These are phyloP conservation scores for Coniochaeta pulveracea DNA, from an alignment of 2,329 filamentous ascomycete species.

Conservation along the genomic window DNA sequence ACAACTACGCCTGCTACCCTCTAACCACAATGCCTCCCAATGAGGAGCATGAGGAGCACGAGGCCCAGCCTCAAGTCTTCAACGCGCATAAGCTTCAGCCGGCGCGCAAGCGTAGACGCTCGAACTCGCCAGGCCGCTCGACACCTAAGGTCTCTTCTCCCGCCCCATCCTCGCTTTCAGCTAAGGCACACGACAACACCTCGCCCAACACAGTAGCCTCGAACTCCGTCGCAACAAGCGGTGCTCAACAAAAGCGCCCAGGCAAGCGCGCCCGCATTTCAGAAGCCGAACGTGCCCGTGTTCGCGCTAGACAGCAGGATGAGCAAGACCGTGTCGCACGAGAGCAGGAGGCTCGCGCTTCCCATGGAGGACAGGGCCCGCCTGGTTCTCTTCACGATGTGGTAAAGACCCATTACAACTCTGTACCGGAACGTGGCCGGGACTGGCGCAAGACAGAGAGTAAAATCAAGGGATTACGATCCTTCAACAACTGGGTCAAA, in stretches of 20 bases:
- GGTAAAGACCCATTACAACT: slow-evolving; percentile 90
- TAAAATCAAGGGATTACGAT: slow-evolving; percentile 85
- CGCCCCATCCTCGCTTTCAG: not conserved
- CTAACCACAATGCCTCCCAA: slow-evolving; percentile 18
- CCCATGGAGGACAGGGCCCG: slow-evolving; percentile 18
- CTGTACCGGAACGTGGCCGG: slow-evolving; percentile 81
- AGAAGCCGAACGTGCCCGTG: slow-evolving; percentile 54
- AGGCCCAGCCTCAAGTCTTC: slow-evolving; percentile 32
- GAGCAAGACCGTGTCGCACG: slow-evolving; percentile 39
- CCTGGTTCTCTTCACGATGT: slow-evolving; percentile 62
- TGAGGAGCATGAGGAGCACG: slow-evolving; percentile 13
- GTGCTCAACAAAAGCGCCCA: slow-evolving; percentile 60
- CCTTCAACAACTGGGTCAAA: slow-evolving; percentile 99
- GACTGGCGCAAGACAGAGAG: slow-evolving; percentile 93
- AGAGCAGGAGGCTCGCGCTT: slow-evolving; percentile 24
- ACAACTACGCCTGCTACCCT: slow-evolving; percentile 5
- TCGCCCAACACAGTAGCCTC: not conserved
- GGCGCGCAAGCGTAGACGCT: slow-evolving; percentile 46
- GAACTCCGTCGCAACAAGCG: slow-evolving; percentile 19
- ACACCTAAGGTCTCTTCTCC: no score
- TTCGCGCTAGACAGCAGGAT: slow-evolving; percentile 45
- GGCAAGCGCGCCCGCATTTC: slow-evolving; percentile 56
- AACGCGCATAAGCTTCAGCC: slow-evolving; percentile 46
- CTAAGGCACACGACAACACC: not conserved
- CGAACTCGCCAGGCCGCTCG: slow-evolving; percentile 33